Conservation (phyloP, 441 rosid species). For the Populus tomentosa region DNA sequence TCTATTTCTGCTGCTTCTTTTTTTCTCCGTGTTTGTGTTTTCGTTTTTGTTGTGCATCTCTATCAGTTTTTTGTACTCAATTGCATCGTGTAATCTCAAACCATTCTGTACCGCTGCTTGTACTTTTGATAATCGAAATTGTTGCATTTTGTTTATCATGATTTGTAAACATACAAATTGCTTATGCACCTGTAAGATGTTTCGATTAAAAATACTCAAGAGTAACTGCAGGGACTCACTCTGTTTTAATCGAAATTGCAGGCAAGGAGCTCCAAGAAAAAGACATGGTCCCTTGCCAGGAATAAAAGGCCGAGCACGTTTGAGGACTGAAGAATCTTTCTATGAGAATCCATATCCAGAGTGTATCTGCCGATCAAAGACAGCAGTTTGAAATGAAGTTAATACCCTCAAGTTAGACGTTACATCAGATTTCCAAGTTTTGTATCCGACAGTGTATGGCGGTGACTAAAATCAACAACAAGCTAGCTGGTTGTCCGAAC, state of each 20-base stretch:
- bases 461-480: conserved; percentile 12
- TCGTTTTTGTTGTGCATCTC: too few relatives aligned
- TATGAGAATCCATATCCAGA: conserved; percentile 49
- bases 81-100: neutral
- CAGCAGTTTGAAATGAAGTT: conserved; percentile 5
- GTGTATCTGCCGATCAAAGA: conserved; percentile 57
- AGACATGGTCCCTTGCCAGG: conserved; percentile 64
- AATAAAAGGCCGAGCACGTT: conserved; percentile 7
- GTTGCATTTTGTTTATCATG: neutral
- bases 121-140: neutral
- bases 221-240: neutral
- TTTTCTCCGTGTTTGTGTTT: neutral
- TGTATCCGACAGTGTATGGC: conserved; percentile 24
- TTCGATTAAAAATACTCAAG: neutral
- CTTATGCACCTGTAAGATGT: neutral
- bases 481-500: neutral
- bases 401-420: neutral
- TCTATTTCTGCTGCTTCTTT: neutral
- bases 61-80: too few relatives aligned
- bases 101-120: neutral
- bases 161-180: neutral
- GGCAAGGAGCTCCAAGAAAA: conserved; percentile 87
- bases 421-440: neutral
- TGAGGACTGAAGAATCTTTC: too few relatives aligned
- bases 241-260: conserved; percentile 20